Conservation (phyloP, 179 eudicot species). For the Vitellaria paradoxa region DNA sequence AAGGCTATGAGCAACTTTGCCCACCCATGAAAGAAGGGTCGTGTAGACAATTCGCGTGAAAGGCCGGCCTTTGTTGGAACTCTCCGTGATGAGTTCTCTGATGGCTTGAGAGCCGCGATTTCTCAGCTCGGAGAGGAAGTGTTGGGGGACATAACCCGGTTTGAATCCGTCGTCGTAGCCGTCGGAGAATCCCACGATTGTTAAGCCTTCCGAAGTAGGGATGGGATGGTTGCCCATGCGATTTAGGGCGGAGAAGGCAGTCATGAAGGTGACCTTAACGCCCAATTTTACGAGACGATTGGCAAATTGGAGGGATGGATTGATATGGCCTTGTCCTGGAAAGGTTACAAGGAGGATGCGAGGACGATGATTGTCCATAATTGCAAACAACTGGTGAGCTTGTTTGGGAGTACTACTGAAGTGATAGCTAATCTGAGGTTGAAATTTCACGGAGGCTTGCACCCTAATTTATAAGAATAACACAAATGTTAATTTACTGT, state of each 20-base stretch:
- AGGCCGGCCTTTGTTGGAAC: constrained; percentile 16
- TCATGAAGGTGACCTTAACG: constrained; percentile 38
- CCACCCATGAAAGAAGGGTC: constrained; percentile 46
- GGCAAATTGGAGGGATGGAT: constrained; percentile 56
- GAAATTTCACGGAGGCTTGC: no score
- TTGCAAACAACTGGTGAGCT: not conserved
- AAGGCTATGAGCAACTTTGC: constrained; percentile 37
- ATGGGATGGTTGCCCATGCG: constrained; percentile 20
- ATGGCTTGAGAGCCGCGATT: constrained; percentile 29
- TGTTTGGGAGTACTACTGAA: no score
- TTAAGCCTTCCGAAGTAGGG: constrained; percentile 25
- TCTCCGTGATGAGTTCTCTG: constrained; percentile 14
- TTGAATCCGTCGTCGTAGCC: constrained; percentile 43
- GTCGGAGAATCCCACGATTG: constrained; percentile 36
- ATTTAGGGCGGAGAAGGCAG: constrained; percentile 24
- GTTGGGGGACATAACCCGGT: not conserved
- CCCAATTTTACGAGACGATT: constrained; percentile 36
- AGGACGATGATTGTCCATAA: not conserved
- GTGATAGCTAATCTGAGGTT: no score
- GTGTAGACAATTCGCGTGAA: constrained; percentile 46
- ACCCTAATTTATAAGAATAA: no score
- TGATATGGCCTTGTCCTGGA: constrained; percentile 61
- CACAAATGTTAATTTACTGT: no score
- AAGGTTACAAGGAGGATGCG: constrained; percentile 43
- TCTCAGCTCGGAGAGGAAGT: constrained; percentile 17